phyloP scores from a whole-genome alignment of 768 basidiomycete species.

The Tubosaeta sp. region DNA sequence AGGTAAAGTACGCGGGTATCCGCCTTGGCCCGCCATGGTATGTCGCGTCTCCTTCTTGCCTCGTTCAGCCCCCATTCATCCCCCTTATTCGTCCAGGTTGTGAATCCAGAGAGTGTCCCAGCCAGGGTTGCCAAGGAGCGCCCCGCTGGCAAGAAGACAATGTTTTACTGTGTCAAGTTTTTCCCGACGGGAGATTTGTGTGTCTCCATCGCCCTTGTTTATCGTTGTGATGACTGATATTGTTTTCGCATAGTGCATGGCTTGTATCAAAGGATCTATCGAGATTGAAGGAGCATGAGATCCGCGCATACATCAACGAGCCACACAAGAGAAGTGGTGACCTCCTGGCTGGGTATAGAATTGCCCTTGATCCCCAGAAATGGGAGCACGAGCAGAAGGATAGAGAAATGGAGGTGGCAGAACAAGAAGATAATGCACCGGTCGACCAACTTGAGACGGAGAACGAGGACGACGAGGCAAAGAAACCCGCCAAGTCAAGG shows the following conservation, averaged over 20 bases:
- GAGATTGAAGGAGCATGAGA: constrained; percentile 71
- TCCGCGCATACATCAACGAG: constrained; percentile 76
- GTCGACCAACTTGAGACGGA: constrained; percentile 63
- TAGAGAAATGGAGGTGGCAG: constrained; percentile 33
- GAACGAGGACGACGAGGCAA: constrained; percentile 48
- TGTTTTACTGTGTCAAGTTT: constrained; percentile 75
- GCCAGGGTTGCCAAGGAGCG: constrained; percentile 60
- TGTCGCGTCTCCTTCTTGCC: constrained; percentile 35
- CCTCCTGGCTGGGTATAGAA: constrained; percentile 70
- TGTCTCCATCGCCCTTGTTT: constrained; percentile 34
- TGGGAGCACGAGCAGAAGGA: constrained; percentile 52
- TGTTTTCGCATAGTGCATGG: constrained; percentile 64
- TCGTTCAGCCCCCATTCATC: constrained; percentile 9
- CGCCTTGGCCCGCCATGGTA: constrained; percentile 94
- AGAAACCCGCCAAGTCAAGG: constrained; percentile 43
- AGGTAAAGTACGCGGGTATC: constrained; percentile 90
- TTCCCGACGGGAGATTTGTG: constrained; percentile 95
- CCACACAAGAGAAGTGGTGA: constrained; percentile 75
- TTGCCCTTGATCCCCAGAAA: constrained; percentile 67
- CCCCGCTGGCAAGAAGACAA: constrained; percentile 66
- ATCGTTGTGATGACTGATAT: constrained; percentile 8
- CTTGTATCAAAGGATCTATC: constrained; percentile 77
- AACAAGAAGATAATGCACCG: constrained; percentile 52
- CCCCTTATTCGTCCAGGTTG: constrained; percentile 50
- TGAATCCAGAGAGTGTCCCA: constrained; percentile 68